Conservation (phyloP, 495 filamentous ascomycete genomes). For the Tuber aestivum region DNA sequence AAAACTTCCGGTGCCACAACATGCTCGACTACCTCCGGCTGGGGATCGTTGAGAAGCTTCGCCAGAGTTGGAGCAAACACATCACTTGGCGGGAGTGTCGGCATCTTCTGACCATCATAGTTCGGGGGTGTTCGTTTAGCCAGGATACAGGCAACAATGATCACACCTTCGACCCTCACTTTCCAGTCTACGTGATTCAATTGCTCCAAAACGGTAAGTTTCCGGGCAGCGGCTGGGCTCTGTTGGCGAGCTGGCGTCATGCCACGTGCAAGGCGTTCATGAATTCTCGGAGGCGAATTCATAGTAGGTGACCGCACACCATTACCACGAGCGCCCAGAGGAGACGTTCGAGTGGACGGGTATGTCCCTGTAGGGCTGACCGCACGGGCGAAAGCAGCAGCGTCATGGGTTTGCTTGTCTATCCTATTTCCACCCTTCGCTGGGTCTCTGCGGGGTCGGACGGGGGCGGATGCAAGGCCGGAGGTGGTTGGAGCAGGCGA, state of each 20-base stretch:
- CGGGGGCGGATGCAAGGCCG: constrained; percentile 43
- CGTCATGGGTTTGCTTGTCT: constrained; percentile 37
- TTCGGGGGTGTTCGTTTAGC: constrained; percentile 41
- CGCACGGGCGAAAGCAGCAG: constrained; percentile 25
- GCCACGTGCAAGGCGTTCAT: constrained; percentile 31
- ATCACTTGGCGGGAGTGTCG: constrained; percentile 41
- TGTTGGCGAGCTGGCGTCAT: constrained; percentile 38
- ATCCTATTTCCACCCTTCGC: constrained; percentile 42
- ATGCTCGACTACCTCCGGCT: constrained; percentile 44
- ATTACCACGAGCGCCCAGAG: constrained; percentile 19
- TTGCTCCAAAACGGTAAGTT: constrained; percentile 41
- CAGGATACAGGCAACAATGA: constrained; percentile 41
- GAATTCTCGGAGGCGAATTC: constrained; percentile 32
- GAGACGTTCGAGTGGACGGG: constrained; percentile 26
- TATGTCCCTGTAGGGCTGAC: constrained; percentile 27
- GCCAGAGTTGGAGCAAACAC: constrained; percentile 41
- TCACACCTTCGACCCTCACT: constrained; percentile 41
- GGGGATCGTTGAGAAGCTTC: constrained; percentile 41
- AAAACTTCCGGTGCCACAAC: constrained; percentile 42
- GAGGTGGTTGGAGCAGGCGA: constrained; percentile 44
- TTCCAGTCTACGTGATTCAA: constrained; percentile 41
- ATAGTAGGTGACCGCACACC: constrained; percentile 33
- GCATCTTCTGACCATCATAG: constrained; percentile 41
- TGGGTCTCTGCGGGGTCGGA: constrained; percentile 45
- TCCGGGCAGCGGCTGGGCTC: constrained; percentile 31